These are phyloP conservation scores for Cubamyces lactineus DNA, from an alignment of 768 basidiomycete species.

Conservation along the genomic window DNA sequence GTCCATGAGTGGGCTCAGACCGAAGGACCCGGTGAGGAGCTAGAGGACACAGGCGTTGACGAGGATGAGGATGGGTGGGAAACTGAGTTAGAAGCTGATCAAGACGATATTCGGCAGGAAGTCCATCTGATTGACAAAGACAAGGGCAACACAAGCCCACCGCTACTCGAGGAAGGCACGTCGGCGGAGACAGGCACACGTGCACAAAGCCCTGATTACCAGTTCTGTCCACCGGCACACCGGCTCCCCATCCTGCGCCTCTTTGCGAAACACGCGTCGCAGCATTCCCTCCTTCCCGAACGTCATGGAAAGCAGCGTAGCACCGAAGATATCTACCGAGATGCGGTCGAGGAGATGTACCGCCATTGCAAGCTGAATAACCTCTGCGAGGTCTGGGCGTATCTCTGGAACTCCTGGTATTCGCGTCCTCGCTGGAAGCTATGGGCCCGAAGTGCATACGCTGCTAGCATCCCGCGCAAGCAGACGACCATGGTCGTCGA, in stretches of 20 bases:
- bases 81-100: too few relatives aligned
- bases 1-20: too few relatives aligned
- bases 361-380: constrained; percentile 29
- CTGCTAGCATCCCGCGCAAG: constrained; percentile 1
- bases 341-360: constrained; percentile 40
- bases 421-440: constrained; percentile 32
- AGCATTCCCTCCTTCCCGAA: constrained; percentile 34
- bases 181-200: background rate
- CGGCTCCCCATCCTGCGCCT: constrained; percentile 31
- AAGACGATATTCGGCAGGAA: too few relatives aligned
- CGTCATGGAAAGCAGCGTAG: constrained; percentile 17
- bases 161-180: background rate
- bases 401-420: constrained; percentile 38
- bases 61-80: too few relatives aligned
- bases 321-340: constrained; percentile 30
- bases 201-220: background rate
- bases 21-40: too few relatives aligned
- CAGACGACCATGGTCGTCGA: background rate
- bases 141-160: too few relatives aligned
- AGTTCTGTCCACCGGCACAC: constrained; percentile 38
- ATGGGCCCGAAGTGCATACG: constrained; percentile 27
- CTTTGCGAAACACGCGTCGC: constrained; percentile 37
- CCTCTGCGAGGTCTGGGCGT: constrained; percentile 35
- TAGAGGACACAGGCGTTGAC: too few relatives aligned
- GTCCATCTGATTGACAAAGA: background rate